Evolutionary conservation across 768 basidiomycete species (phyloP).

Genomic region (Tylopilus sp.): DNA sequence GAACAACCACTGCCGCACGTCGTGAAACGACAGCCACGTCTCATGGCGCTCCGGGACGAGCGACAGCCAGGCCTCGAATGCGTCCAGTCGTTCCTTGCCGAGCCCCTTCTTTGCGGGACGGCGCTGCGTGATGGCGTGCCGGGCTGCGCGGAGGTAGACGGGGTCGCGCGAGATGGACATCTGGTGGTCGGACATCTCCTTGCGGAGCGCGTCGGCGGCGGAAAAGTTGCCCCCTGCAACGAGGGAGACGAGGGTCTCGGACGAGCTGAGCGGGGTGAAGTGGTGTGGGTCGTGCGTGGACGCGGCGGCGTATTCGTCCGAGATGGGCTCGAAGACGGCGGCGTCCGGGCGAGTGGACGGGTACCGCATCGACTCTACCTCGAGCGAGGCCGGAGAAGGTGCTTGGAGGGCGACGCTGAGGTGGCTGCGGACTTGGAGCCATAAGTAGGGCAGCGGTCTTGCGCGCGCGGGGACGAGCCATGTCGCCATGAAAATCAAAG

Average conservation of each 20-base stretch:
- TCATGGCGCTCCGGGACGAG: slow-evolving; percentile 37
- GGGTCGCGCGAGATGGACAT: slow-evolving; percentile 34
- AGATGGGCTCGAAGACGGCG: slow-evolving; percentile 36
- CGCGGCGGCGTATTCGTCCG: slow-evolving; percentile 31
- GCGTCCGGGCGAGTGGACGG: slow-evolving; percentile 29
- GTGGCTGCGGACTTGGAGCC: slow-evolving; percentile 19
- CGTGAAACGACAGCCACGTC: slow-evolving; percentile 17
- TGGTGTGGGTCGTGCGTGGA: slow-evolving; percentile 2
- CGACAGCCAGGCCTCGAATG: slow-evolving; percentile 42
- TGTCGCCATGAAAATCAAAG: slow-evolving; percentile 28
- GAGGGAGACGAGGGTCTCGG: slow-evolving; percentile 22
- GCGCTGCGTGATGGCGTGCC: slow-evolving; percentile 27
- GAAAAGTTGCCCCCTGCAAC: slow-evolving; percentile 20
- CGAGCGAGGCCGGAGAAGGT: slow-evolving; percentile 36
- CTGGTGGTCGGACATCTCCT: slow-evolving; percentile 38
- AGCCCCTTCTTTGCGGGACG: slow-evolving; percentile 12
- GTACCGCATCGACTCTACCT: slow-evolving; percentile 35
- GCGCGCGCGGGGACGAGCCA: slow-evolving; percentile 19
- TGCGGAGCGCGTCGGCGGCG: slow-evolving; percentile 35
- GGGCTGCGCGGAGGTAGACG: slow-evolving; percentile 39
- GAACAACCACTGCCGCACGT: slow-evolving; percentile 35
- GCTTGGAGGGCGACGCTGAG: slow-evolving; percentile 24
- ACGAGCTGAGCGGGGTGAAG: slow-evolving; percentile 23
- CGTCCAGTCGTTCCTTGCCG: slow-evolving; percentile 12
- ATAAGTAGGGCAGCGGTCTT: slow-evolving; percentile 11